phyloP scores from a whole-genome alignment of 2,329 filamentous ascomycete genomes.

The Aspergillus proliferans region DNA sequence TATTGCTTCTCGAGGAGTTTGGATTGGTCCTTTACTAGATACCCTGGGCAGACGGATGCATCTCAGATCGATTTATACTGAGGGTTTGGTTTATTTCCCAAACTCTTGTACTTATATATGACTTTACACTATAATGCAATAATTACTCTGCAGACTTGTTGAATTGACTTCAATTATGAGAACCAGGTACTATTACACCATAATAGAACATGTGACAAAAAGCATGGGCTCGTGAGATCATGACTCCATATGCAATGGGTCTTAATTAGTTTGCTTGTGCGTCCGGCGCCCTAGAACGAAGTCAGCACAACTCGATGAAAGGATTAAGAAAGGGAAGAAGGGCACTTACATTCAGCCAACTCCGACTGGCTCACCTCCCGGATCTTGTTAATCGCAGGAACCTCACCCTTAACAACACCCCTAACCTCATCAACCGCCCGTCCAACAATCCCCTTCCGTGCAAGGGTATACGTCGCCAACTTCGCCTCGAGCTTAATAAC shows the following conservation, averaged over 20 bases:
- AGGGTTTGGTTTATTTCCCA: background rate
- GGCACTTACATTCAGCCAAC: conserved; percentile 51
- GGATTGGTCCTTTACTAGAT: background rate
- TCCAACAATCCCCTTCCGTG: conserved; percentile 57
- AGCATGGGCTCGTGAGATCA: conserved; percentile 1
- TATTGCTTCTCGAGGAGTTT: conserved; percentile 1
- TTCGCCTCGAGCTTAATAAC: conserved; percentile 70
- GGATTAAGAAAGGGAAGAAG: background rate
- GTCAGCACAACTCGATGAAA: conserved; percentile 5
- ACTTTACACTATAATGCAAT: background rate
- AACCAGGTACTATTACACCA: background rate
- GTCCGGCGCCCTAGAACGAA: conserved; percentile 24
- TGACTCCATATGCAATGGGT: background rate
- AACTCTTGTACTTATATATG: background rate
- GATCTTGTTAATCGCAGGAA: conserved; percentile 67
- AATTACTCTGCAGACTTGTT: background rate
- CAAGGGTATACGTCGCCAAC: conserved; percentile 66
- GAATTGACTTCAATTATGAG: background rate
- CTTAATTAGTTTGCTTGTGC: conserved; percentile 15
- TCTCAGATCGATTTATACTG: background rate
- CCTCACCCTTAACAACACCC: conserved; percentile 65
- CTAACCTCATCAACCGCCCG: conserved; percentile 67
- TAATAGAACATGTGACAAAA: background rate
- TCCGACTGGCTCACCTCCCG: conserved; percentile 65
- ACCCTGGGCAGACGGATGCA: conserved; percentile 1